Evolutionary conservation across 2,329 filamentous ascomycete species (phyloP).

Genomic region (Paracamarosporium sp.): DNA sequence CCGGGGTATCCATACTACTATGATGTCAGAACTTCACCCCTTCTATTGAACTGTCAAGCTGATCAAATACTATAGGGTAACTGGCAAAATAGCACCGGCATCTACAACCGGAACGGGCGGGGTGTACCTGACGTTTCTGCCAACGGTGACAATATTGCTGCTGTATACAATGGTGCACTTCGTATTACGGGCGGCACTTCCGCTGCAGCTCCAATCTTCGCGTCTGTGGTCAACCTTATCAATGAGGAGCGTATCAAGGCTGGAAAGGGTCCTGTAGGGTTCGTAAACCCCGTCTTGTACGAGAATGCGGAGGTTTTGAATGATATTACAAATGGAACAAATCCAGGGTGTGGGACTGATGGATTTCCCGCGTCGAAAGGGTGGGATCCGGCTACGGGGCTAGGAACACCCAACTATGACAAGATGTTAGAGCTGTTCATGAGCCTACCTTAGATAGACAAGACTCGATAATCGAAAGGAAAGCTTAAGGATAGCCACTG

Average conservation of each 20-base stretch:
- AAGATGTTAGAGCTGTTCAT: constrained; percentile 12
- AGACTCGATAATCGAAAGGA: not conserved
- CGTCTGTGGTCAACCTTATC: constrained; percentile 62
- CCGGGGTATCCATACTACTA: constrained; percentile 16
- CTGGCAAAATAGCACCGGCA: constrained; percentile 45
- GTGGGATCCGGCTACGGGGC: constrained; percentile 32
- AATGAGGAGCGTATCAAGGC: constrained; percentile 63
- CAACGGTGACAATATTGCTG: constrained; percentile 56
- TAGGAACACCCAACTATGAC: constrained; percentile 17
- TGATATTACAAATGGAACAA: constrained; percentile 46
- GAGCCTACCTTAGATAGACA: not conserved
- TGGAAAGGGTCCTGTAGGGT: constrained; percentile 58
- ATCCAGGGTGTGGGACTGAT: constrained; percentile 36
- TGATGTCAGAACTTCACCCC: not conserved
- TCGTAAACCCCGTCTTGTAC: constrained; percentile 66
- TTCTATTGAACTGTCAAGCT: not conserved
- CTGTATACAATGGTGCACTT: constrained; percentile 41
- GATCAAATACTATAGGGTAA: constrained; percentile 20
- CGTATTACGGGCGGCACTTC: constrained; percentile 53
- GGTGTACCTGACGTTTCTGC: constrained; percentile 67
- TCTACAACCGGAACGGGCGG: constrained; percentile 49
- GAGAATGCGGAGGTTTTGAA: constrained; percentile 48
- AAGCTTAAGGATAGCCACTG: no score
- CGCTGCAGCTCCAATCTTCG: constrained; percentile 63
- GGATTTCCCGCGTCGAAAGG: constrained; percentile 24